Percentiles rank a stretch among this genome's conserved stretches.
Evolutionary conservation across 2,329 filamentous ascomycete species (phyloP).

Genomic region (Colletotrichum echinochloae): DNA sequence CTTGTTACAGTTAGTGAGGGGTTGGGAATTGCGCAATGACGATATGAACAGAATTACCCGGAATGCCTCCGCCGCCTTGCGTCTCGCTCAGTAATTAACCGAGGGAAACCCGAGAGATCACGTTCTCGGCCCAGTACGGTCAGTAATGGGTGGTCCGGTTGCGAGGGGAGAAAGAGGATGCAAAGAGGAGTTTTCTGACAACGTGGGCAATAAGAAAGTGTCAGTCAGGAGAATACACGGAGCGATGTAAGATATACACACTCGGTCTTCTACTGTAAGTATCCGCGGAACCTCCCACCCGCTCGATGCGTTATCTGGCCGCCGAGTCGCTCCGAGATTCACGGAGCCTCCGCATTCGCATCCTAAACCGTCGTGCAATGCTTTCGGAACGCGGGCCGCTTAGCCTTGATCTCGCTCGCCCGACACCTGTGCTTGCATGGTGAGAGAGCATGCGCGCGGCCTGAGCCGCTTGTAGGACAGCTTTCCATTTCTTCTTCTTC

Average conservation of each 20-base stretch:
- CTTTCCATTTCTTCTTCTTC: not conserved
- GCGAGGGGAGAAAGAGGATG: not conserved
- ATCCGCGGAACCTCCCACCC: not conserved
- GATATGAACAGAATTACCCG: conserved; percentile 15
- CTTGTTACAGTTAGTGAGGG: conserved; percentile 3
- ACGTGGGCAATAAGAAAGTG: not conserved
- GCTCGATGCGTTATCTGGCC: conserved; percentile 6
- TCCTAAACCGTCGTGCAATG: conserved; percentile 23
- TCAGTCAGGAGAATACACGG: not conserved
- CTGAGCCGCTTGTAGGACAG: not conserved
- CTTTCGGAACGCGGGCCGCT: conserved; percentile 32
- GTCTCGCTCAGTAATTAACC: conserved; percentile 28
- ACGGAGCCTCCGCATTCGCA: conserved; percentile 23
- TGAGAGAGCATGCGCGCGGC: not conserved
- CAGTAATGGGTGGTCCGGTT: not conserved
- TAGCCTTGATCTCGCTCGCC: conserved; percentile 16
- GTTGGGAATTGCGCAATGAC: conserved; percentile 17
- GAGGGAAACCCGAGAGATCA: conserved; percentile 31
- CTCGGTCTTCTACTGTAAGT: not conserved
- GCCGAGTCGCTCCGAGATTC: not conserved
- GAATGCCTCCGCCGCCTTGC: conserved; percentile 4
- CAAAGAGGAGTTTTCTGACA: not conserved
- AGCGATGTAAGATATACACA: not conserved
- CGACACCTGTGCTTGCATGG: not conserved
- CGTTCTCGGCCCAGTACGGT: conserved; percentile 19